A percentile compares a stretch with the other conserved stretches of the same genome.
phyloP scores from a whole-genome alignment of 2,329 filamentous ascomycete genomes.

The Stemphylium lycopersici region DNA sequence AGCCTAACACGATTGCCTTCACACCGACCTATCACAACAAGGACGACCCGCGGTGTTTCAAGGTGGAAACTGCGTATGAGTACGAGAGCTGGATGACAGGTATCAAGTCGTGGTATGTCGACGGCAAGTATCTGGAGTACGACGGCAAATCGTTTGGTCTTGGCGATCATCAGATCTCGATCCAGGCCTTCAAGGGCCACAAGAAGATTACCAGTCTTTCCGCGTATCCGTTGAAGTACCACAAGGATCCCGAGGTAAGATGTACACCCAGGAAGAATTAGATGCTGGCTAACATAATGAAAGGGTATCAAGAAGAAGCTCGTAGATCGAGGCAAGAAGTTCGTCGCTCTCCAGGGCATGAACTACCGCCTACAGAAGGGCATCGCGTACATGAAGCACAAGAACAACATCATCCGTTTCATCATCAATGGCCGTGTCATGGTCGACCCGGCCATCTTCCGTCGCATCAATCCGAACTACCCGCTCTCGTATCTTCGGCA shows the following conservation, averaged over 20 bases:
- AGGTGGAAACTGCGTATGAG: slow-evolving; percentile 76
- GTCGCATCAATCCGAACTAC: slow-evolving; percentile 86
- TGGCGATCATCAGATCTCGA: slow-evolving; percentile 71
- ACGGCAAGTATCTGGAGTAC: slow-evolving; percentile 82
- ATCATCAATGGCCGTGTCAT: slow-evolving; percentile 88
- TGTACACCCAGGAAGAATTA: not conserved
- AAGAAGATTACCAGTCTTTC: slow-evolving; percentile 80
- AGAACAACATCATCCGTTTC: slow-evolving; percentile 75
- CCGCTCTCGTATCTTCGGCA: slow-evolving; percentile 75
- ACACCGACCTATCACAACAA: slow-evolving; percentile 75
- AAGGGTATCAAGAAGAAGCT: slow-evolving; percentile 66
- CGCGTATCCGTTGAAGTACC: slow-evolving; percentile 80
- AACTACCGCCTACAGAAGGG: slow-evolving; percentile 84
- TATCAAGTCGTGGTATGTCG: slow-evolving; percentile 77
- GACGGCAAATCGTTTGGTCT: slow-evolving; percentile 86
- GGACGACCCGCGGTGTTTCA: slow-evolving; percentile 82
- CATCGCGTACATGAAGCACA: slow-evolving; percentile 83
- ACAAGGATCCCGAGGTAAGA: slow-evolving; percentile 67
- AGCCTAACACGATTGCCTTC: slow-evolving; percentile 81
- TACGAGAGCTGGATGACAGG: slow-evolving; percentile 68
- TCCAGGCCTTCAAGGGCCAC: slow-evolving; percentile 78
- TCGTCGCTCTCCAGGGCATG: slow-evolving; percentile 79
- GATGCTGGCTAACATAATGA: not conserved
- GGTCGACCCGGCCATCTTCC: slow-evolving; percentile 83
- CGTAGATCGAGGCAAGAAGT: slow-evolving; percentile 82